Percentiles rank a stretch among this genome's conserved stretches.
These are phyloP conservation scores for Astrephomene gubernaculifera DNA, from an alignment of 139 green algal genomes.

Conservation along the genomic window DNA sequence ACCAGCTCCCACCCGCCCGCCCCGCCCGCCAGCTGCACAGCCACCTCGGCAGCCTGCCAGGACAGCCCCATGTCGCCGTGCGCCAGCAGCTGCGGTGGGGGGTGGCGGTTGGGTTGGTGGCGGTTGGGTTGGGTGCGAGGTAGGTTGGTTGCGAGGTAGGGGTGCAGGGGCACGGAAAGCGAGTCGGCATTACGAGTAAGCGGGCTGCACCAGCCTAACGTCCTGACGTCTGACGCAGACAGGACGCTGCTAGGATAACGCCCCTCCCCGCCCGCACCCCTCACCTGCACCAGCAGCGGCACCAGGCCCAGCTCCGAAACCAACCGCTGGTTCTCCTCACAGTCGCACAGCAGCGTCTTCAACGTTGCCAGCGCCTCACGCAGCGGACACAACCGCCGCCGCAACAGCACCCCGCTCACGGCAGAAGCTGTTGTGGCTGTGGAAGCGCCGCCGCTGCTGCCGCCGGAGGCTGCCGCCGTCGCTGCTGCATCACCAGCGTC, in stretches of 20 bases:
- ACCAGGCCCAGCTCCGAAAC: constrained; percentile 35
- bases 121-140: background rate
- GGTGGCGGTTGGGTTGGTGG: background rate
- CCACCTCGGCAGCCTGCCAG: constrained; percentile 54
- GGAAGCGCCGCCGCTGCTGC: background rate
- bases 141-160: too few species aligned
- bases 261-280: too few species aligned
- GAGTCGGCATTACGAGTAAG: too few species aligned
- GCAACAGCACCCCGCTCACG: constrained; percentile 24
- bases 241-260: too few species aligned
- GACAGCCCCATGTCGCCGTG: constrained; percentile 58
- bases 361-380: constrained; percentile 47
- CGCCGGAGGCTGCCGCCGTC: constrained; percentile 18
- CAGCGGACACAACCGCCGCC: constrained; percentile 52
- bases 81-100: constrained; percentile 47
- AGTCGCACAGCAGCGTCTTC: constrained; percentile 49
- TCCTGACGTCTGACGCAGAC: too few species aligned
- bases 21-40: constrained; percentile 24
- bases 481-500: background rate
- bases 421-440: too few species aligned
- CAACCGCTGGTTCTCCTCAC: constrained; percentile 34
- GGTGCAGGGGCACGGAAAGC: too few species aligned
- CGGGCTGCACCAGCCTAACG: too few species aligned
- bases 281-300: constrained; percentile 51
- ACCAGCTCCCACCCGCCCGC: constrained; percentile 17